Base-by-base conservation (phyloP, 371 early-diverging fungal genomes). In the Synchytrium microbalum region DNA sequence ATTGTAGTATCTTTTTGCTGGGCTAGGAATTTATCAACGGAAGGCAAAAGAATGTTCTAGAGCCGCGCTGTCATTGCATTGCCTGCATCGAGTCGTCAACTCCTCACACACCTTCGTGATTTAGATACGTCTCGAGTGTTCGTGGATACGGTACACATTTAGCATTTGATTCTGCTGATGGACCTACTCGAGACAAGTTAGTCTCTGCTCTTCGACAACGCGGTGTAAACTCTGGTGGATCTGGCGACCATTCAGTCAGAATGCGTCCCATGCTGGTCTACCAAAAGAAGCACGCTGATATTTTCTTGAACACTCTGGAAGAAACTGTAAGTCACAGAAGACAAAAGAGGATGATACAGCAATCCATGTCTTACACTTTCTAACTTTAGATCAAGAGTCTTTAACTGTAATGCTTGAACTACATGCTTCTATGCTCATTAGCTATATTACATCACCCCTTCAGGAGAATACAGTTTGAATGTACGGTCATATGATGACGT, bases 401-500 rank as follows among this genome's bases (percentile, higher is more conserved):
- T n/a, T n/a, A n/a, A n/a, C n/a, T n/a, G n/a, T n/a, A n/a, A n/a
- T n/a, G n/a, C n/a, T n/a, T n/a, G n/a, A n/a, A n/a, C n/a, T n/a
- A n/a, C n/a, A n/a, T n/a, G n/a, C n/a, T n/a, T n/a, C n/a, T n/a
- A n/a, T n/a, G n/a, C n/a, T n/a, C n/a, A n/a, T n/a, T n/a, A n/a
- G n/a, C n/a, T n/a, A n/a, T n/a, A n/a, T 19, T 38, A 38, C 46
- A 19, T 19, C 19, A 10, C 10, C 46, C 46, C 46, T 38, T 86
- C 86, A 62, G 80, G 74, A 27, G 84, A 82, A 89, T 90, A 96
- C 2, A 97, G 78, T 69, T 97, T 97, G 72, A 95, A 95, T 1
- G 96, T 95, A 31, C 94, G 85, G 73, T 97, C 97, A 68, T 84
- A 95, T 2, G 91, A 90, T 55, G 88, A 78, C 0, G 95, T 91